Percentiles rank a stretch among this genome's conserved stretches.
Evolutionary conservation across 352 stramenopile species (phyloP).

Genomic region (Phytophthora megakarya): DNA sequence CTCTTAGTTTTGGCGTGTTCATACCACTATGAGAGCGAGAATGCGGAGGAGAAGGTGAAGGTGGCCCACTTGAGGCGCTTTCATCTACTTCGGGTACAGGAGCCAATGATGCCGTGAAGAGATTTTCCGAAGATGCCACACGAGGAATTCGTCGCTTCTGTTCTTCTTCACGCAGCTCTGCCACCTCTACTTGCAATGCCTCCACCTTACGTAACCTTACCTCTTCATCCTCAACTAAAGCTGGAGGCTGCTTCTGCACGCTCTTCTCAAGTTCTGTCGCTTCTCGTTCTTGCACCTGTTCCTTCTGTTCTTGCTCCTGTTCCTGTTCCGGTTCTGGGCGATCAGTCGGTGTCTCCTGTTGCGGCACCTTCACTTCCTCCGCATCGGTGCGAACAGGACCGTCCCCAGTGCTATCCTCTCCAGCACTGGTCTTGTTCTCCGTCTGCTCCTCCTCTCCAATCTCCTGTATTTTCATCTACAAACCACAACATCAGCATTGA

Average conservation of each 20-base stretch:
- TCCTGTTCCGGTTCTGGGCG: conserved; percentile 39
- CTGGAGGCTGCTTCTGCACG: conserved; percentile 10
- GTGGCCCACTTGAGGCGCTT: conserved; percentile 39
- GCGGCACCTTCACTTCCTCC: conserved; percentile 13
- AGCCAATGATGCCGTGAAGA: conserved; percentile 50
- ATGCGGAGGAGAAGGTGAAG: conserved; percentile 32
- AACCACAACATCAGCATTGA: conserved; percentile 14
- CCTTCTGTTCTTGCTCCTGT: conserved; percentile 27
- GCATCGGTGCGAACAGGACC: background rate
- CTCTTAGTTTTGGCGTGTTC: conserved; percentile 28
- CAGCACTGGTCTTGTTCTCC: conserved; percentile 26
- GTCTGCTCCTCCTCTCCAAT: conserved; percentile 25
- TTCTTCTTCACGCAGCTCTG: conserved; percentile 29
- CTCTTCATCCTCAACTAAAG: conserved; percentile 17
- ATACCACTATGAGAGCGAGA: conserved; percentile 29
- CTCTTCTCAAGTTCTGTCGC: conserved; percentile 1
- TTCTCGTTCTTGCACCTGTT: conserved; percentile 2
- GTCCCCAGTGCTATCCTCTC: conserved; percentile 24
- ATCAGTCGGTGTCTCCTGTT: conserved; percentile 13
- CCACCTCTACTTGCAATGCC: conserved; percentile 13
- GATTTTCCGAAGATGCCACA: conserved; percentile 31
- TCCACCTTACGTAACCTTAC: conserved; percentile 26
- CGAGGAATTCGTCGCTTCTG: conserved; percentile 29
- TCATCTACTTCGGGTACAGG: conserved; percentile 59
- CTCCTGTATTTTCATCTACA: conserved; percentile 34